Base-by-base conservation (phyloP, 1,284 basidiomycete species). In the Papiliotrema terrestris region DNA sequence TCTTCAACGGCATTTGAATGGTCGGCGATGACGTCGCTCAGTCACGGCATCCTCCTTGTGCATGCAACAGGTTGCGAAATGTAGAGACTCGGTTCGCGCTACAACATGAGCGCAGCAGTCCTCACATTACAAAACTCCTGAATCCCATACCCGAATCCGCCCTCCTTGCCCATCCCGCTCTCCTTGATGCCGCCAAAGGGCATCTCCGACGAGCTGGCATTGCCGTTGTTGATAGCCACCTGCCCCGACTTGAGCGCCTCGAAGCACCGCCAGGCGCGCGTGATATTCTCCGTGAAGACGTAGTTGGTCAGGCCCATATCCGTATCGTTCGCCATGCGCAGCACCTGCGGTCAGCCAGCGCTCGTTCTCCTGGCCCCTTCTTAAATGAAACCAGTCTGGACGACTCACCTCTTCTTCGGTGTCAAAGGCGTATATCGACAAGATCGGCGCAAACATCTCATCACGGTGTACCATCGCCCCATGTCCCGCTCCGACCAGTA, bases 221-320 rank as follows among this genome's bases (percentile, higher is more conserved):
- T 55, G 2, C 88, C 88, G 1, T 89, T 90, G 76, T 94, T 94
- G 57, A 65, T 60, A 14, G 66, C 74, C 50, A 73, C 89, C 91
- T 96, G 96, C 2, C 94, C 94, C 5, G 93, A 90, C 76, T 97
- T 89, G 49, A 97, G 80, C 59, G 83, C 86, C 78, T 95, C 93
- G 22, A 91, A 91, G n/a, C 95, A 89, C 48, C 93, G 83, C 89
- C 91, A 96, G 47, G 89, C 87, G 26, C 92, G 80, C 1, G 87
- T 86, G 8, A 95, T 81, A 72, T 97, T 91, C 54, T 87, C 79
- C 39, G 89, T 90, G 78, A 83, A 95, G 78, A 95, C 91, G 73
- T 94, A 94, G 51, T 90, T 91, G 5, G 92, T 91, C 15, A 98
- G 81, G 0, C 94, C 94, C 44, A 89, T 84, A 29, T 88, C 83